Percentiles rank a stretch among this genome's conserved stretches.
Conservation (phyloP, 306 rosid species). For the Adenanthera pavonina region DNA sequence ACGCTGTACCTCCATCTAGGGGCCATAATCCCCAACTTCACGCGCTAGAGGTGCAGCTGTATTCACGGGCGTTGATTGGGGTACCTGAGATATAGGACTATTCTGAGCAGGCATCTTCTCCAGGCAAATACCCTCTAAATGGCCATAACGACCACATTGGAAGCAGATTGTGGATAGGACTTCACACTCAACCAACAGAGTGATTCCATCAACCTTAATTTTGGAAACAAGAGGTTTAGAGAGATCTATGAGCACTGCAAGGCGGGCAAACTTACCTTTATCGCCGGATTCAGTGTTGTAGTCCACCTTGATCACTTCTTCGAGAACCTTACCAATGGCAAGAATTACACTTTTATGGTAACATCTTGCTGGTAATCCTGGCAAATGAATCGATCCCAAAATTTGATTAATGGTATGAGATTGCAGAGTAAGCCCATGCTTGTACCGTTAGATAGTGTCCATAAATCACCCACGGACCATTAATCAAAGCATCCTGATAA, state of each 20-base stretch:
- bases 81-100: background rate
- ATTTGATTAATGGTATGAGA: background rate
- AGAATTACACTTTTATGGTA: too few relatives aligned
- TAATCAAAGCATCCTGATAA: background rate
- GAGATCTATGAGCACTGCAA: too few relatives aligned
- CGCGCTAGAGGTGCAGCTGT: background rate
- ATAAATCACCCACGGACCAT: background rate
- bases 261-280: too few relatives aligned
- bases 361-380: accelerated
- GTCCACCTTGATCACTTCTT: too few relatives aligned
- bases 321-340: too few relatives aligned
- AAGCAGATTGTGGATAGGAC: background rate
- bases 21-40: background rate
- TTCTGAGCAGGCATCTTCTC: background rate
- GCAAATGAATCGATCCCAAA: background rate
- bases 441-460: background rate
- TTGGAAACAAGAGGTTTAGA: too few relatives aligned
- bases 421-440: background rate
- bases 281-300: too few relatives aligned
- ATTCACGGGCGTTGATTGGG: background rate
- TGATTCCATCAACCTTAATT: too few relatives aligned
- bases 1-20: too few relatives aligned
- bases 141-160: background rate
- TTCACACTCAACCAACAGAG: background rate
- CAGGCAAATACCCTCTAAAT: background rate